phyloP scores from a whole-genome alignment of 2,329 filamentous ascomycete genomes.

The Arthrinium phaeospermum region DNA sequence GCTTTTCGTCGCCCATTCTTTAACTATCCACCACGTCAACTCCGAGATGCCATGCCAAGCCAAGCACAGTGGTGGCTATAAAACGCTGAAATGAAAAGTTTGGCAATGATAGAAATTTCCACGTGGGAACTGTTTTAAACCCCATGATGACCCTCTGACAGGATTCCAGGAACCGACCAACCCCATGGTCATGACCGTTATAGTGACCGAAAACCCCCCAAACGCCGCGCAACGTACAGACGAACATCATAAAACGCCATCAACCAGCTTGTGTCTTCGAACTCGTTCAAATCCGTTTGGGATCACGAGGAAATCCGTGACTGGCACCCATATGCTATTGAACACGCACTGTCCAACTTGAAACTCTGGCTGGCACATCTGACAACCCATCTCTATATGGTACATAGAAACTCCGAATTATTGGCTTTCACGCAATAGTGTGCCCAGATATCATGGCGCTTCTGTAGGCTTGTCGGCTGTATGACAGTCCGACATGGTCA shows the following conservation, averaged over 20 bases:
- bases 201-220: constrained; percentile 12
- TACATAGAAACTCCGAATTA: constrained; percentile 37
- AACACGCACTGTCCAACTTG: neutral
- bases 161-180: constrained; percentile 8
- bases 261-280: neutral
- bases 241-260: constrained; percentile 16
- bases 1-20: neutral
- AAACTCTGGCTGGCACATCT: constrained; percentile 10
- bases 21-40: neutral
- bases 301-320: constrained; percentile 16
- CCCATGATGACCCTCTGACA: constrained; percentile 2
- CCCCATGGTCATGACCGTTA: constrained; percentile 10
- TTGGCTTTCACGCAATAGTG: constrained; percentile 12
- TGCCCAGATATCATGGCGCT: constrained; percentile 23
- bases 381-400: constrained; percentile 39
- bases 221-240: constrained; percentile 8
- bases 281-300: constrained; percentile 4
- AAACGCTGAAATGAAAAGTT: constrained; percentile 9
- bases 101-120: constrained; percentile 6
- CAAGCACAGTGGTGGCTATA: neutral
- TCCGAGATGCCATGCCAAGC: neutral
- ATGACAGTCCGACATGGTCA: constrained; percentile 42
- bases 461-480: constrained; percentile 38
- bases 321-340: neutral
- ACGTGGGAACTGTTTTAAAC: neutral